Base-by-base conservation (phyloP, 495 filamentous ascomycete species). In the Aspergillus bertholletiae region DNA sequence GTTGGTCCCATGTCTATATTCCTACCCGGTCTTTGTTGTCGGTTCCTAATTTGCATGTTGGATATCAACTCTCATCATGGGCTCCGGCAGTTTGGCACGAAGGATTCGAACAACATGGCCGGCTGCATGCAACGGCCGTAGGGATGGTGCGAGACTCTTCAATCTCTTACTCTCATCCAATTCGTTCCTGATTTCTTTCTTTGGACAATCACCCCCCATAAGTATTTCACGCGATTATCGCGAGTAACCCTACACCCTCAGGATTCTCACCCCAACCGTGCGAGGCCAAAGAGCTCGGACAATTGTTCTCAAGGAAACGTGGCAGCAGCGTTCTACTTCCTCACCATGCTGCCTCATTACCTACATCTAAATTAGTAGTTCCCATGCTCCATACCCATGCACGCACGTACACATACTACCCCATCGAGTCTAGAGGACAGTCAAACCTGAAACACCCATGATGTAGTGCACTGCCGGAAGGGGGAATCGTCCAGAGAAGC, bases 401-500 rank as follows among this genome's bases (percentile, higher is more conserved):
- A 30, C 45, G 45, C 45, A 30, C 18, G 49, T 52, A 52, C 49
- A 52, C 49, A 52, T 45, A 41, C 39, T 52, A 44, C 49, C 37
- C 35, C n/a, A 52, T 43, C 21, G 18, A 41, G 37, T 28, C 17
- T 52, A 52, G 39, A 41, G 35, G 13, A 26, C 15, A 23, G 8
- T 7, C 15, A 12, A 46, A 49, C 12, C 13, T 46, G 54, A 56
- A 56, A 56, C 54, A 47, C 24, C 40, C 15, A 18, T 21, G 40
- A 56, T 56, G 54, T 44, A 45, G 40, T 39, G 40, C 46, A 35
- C 45, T 53, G 37, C 58, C 46, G 39, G 23, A 57, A 35, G 12
- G 30, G 54, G 57, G 46, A 56, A 48, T 54, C 35, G 39, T 46
- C 53, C 56, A 46, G 51, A 61, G 30, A 47, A 40, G 30, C 22